Percentiles rank a stretch among this genome's conserved stretches.
Evolutionary conservation across 2,329 filamentous ascomycete genomes (phyloP).

Genomic region (Graphiopsis chlorocephala): DNA sequence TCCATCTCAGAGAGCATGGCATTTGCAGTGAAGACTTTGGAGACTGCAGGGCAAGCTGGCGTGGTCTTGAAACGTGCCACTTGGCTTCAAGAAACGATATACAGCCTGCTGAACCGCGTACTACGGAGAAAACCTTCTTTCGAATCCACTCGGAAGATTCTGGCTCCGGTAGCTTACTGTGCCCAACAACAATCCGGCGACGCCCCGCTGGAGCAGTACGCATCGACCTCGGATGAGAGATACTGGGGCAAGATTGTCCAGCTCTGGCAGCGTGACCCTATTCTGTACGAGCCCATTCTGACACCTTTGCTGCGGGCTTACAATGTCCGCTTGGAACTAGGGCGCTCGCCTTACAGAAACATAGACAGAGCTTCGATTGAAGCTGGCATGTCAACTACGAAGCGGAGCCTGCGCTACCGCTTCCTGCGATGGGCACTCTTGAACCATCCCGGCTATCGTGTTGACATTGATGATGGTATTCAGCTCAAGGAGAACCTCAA

Average conservation of each 20-base stretch:
- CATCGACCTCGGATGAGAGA: background rate
- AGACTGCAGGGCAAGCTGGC: background rate
- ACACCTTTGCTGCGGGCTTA: background rate
- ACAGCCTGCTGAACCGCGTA: background rate
- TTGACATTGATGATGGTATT: background rate
- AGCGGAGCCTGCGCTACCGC: background rate
- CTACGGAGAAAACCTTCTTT: background rate
- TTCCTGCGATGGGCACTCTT: background rate
- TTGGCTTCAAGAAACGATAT: background rate
- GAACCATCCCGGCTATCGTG: background rate
- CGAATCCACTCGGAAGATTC: background rate
- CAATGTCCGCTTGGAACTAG: constrained; percentile 9
- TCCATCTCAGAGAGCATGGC: constrained; percentile 4
- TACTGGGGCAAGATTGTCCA: background rate
- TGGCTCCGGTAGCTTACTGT: background rate
- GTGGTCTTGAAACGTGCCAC: background rate
- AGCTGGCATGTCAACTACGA: background rate
- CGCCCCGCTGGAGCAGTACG: background rate
- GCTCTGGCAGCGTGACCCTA: constrained; percentile 1
- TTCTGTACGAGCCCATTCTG: background rate
- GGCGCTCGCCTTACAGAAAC: background rate
- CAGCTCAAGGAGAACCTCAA: background rate
- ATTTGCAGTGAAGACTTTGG: constrained; percentile 1
- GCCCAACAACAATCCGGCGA: background rate
- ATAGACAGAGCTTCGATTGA: background rate